Evolutionary conservation across 306 rosid species (phyloP).

Genomic region (Begonia fuchsioides): DNA sequence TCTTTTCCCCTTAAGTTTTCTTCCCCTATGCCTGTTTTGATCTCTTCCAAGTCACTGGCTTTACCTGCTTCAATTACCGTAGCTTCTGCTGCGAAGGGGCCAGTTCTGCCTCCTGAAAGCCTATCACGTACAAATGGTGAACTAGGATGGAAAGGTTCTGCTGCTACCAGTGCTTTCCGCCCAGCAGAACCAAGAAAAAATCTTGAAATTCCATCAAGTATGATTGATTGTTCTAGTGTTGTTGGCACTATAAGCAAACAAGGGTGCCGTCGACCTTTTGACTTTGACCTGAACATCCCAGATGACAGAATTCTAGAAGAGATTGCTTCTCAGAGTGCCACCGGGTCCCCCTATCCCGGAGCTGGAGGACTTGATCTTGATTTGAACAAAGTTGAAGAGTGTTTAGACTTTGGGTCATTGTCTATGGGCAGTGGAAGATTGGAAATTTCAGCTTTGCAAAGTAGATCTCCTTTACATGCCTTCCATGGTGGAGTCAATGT

Average conservation of each 20-base stretch:
- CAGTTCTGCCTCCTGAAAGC: conserved; percentile 62
- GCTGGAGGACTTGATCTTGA: conserved; percentile 76
- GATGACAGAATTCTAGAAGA: conserved; percentile 65
- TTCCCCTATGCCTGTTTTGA: conserved; percentile 44
- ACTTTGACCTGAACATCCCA: conserved; percentile 74
- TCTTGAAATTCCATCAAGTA: conserved; percentile 24
- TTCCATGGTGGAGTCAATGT: conserved; percentile 42
- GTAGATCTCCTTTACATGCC: conserved; percentile 31
- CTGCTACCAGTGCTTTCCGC: conserved; percentile 93
- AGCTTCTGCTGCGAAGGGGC: conserved; percentile 86
- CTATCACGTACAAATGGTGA: conserved; percentile 49
- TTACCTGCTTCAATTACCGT: conserved; percentile 68
- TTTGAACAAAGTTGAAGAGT: conserved; percentile 31
- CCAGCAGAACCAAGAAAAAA: conserved; percentile 86
- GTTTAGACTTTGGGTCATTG: conserved; percentile 12
- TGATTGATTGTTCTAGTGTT: conserved; percentile 18
- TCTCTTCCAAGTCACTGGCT: conserved; percentile 44
- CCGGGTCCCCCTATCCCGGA: no score
- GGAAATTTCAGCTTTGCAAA: conserved; percentile 30
- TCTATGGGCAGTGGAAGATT: conserved; percentile 25
- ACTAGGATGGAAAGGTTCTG: conserved; percentile 96
- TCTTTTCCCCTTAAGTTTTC: conserved; percentile 42
- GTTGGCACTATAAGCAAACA: conserved; percentile 30
- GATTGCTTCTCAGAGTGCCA: conserved; percentile 23
- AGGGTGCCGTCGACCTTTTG: conserved; percentile 45